Evolutionary conservation across 345 rosid genomes (phyloP), one percentile per base, ranked within the genome.

Genomic region (Excoecaria agallocha): DNA sequence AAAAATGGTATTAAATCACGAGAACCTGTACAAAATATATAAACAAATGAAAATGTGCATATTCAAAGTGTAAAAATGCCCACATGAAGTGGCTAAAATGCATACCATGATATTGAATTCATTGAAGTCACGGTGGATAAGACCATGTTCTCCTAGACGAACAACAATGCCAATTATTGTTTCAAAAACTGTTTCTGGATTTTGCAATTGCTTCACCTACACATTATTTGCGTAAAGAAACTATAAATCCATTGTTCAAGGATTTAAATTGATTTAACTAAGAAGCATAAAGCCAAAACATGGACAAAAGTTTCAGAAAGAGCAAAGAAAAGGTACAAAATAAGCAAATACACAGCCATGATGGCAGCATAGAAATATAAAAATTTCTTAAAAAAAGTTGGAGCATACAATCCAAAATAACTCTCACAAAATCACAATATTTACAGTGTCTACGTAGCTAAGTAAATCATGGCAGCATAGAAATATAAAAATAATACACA

Each of bases 71-170:
- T 19, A 51, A 43, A n/a, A 13, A 16, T 61, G 13, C 24, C 12
- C 3, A 17, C 7, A 37, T 12, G 22, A 25, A 30, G 48, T 35
- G 35, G 13, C 43, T 70, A 65, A 60, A 60, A 52, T 35, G n/a
- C 84, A 79, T 87, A 93, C 98, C 98, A 93, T 93, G 56, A 95
- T 95, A 85, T 95, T 95, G 66, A 93, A 95, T 72, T 95, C 99
- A 49, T 93, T 95, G 80, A 93, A 93, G 68, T 95, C 99, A 19
- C 99, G 91, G 76, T 95, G 98, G 80, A 95, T 95, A 57, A 93
- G 96, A 65, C 99, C 97, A 50, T 89, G 94, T 81, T 95, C 98
- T 55, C 96, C 96, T 81, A 95, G 77, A 74, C 87, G 93, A 80
- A 90, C 83, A 72, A 95, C 79, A 78, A 91, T 80, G 78, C 93